Conservation (phyloP, 371 early-diverging fungal genomes). For the Mucor indicus region DNA sequence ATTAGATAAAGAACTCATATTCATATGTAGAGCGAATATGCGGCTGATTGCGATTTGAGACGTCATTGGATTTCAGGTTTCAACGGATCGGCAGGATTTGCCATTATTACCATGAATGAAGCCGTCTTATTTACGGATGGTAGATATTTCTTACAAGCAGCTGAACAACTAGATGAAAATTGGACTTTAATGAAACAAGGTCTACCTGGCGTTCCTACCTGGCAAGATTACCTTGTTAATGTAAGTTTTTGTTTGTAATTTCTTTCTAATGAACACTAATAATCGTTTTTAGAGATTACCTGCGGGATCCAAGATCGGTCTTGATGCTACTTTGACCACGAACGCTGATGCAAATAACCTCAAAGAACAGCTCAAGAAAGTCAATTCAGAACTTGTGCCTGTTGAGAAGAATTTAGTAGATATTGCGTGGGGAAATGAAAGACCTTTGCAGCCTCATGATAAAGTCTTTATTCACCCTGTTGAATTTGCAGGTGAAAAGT, state of each 20-base stretch:
- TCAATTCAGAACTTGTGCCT: slow-evolving; percentile 55
- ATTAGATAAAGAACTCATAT: not conserved
- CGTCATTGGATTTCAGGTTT: slow-evolving; percentile 93
- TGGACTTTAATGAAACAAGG: slow-evolving; percentile 95
- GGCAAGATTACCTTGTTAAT: slow-evolving; percentile 82
- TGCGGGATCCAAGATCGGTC: slow-evolving; percentile 71
- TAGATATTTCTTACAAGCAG: slow-evolving; percentile 97
- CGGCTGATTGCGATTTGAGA: slow-evolving; percentile 83
- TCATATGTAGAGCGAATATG: slow-evolving; percentile 86
- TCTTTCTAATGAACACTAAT: too few species aligned
- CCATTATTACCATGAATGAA: slow-evolving; percentile 68
- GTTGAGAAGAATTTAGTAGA: slow-evolving; percentile 76
- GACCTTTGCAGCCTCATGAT: slow-evolving; percentile 67
- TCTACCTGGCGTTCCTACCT: slow-evolving; percentile 80
- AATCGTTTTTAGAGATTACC: slow-evolving; percentile 51
- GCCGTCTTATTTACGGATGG: slow-evolving; percentile 97
- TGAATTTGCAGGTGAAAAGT: slow-evolving; percentile 65
- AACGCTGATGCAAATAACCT: slow-evolving; percentile 65
- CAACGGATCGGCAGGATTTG: slow-evolving; percentile 93
- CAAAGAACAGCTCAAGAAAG: slow-evolving; percentile 46
- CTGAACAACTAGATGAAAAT: slow-evolving; percentile 85
- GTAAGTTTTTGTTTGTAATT: slow-evolving; percentile 22
- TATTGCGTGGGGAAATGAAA: slow-evolving; percentile 67
- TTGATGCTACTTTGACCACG: slow-evolving; percentile 82
- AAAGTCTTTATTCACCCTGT: slow-evolving; percentile 62